These are phyloP conservation scores for Bullera alba DNA, from an alignment of 768 basidiomycete species.

Conservation along the genomic window DNA sequence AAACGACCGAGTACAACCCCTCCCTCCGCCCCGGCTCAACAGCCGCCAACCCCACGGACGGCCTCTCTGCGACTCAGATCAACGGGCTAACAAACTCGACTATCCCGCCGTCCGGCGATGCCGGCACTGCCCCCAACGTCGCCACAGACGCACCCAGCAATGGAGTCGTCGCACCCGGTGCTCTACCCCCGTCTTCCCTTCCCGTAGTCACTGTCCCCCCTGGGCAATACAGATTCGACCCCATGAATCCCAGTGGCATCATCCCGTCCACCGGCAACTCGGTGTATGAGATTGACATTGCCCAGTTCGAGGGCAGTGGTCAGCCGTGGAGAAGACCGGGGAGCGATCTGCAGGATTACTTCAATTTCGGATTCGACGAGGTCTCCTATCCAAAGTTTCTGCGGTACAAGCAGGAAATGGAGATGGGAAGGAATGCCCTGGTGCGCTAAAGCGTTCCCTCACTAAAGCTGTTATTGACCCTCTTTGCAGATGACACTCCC, in stretches of 20 bases:
- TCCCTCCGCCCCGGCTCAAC: slow-evolving; percentile 24
- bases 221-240: slow-evolving; percentile 73
- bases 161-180: slow-evolving; percentile 24
- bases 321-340: slow-evolving; percentile 91
- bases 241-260: slow-evolving; percentile 64
- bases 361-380: slow-evolving; percentile 99
- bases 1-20: slow-evolving; percentile 44
- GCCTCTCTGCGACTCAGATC: background rate
- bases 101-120: slow-evolving; percentile 19
- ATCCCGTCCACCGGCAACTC: slow-evolving; percentile 44
- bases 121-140: slow-evolving; percentile 23
- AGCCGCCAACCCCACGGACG: background rate
- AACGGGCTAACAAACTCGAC: slow-evolving; percentile 20
- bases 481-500: slow-evolving; percentile 13
- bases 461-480: background rate
- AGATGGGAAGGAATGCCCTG: slow-evolving; percentile 34
- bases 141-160: too few species aligned
- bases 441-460: slow-evolving; percentile 18
- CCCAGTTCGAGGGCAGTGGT: slow-evolving; percentile 52
- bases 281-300: slow-evolving; percentile 76
- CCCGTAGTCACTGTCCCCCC: slow-evolving; percentile 45
- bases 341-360: slow-evolving; percentile 92
- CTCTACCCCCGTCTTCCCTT: slow-evolving; percentile 34
- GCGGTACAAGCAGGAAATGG: slow-evolving; percentile 43
- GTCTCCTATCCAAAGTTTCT: slow-evolving; percentile 83